These are phyloP conservation scores for Candida andamanensis DNA, from an alignment of 805 yeast genomes.

Conservation along the genomic window DNA sequence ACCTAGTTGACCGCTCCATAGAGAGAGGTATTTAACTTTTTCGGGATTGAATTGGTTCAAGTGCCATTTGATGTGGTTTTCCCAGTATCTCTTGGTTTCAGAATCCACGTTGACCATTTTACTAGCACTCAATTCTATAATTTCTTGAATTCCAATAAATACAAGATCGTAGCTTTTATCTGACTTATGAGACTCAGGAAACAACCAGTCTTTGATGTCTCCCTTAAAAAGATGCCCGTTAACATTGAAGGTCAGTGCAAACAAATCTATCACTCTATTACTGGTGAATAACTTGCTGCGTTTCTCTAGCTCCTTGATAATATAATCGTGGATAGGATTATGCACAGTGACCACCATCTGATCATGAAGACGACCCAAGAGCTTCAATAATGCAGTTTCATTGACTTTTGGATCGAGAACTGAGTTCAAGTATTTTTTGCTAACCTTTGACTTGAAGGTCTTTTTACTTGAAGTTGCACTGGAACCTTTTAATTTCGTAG, in stretches of 20 bases:
- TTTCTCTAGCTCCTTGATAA: constrained; percentile 36
- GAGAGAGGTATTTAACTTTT: constrained; percentile 45
- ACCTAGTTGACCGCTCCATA: constrained; percentile 80
- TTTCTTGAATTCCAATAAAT: constrained; percentile 84
- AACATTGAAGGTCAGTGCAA: constrained; percentile 51
- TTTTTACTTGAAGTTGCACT: constrained; percentile 35
- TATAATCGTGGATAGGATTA: constrained; percentile 54
- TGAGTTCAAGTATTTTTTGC: constrained; percentile 36
- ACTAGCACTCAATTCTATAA: constrained; percentile 71
- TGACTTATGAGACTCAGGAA: constrained; percentile 29
- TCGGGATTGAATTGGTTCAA: constrained; percentile 35
- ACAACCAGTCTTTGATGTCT: constrained; percentile 40
- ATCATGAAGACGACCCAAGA: constrained; percentile 44
- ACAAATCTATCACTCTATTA: constrained; percentile 36
- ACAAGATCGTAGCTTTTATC: constrained; percentile 58
- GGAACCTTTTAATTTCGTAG: constrained; percentile 37
- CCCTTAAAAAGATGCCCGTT: constrained; percentile 45
- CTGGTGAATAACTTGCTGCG: constrained; percentile 37
- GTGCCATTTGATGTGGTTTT: constrained; percentile 47
- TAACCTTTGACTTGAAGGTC: constrained; percentile 28
- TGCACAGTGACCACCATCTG: constrained; percentile 40
- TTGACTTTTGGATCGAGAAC: constrained; percentile 36
- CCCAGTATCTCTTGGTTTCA: constrained; percentile 58
- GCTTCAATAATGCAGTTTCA: constrained; percentile 41
- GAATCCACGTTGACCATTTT: constrained; percentile 79